These are phyloP conservation scores for Yamadazyma philogaea DNA, from an alignment of 805 yeast species.

Conservation along the genomic window DNA sequence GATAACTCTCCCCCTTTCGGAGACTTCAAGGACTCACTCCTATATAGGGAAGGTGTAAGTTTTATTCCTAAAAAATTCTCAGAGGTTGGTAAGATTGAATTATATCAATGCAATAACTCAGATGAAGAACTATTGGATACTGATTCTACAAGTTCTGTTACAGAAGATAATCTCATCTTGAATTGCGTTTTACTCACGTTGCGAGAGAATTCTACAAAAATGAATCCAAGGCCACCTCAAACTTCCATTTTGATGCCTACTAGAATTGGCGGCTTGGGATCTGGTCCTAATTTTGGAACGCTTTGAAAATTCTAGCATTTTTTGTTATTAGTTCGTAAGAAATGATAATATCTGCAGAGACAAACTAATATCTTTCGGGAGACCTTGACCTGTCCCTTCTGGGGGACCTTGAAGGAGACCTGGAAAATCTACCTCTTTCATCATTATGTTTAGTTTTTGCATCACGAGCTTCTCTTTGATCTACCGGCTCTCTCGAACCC, in stretches of 20 bases:
- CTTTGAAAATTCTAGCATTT: background rate
- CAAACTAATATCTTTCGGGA: slow-evolving; percentile 24
- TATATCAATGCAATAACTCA: slow-evolving; percentile 28
- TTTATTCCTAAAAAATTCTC: slow-evolving; percentile 35
- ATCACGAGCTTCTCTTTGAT: slow-evolving; percentile 4
- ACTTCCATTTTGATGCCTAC: slow-evolving; percentile 9
- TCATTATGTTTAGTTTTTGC: background rate
- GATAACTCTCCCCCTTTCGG: slow-evolving; percentile 40
- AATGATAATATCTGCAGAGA: background rate
- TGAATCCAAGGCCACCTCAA: slow-evolving; percentile 19
- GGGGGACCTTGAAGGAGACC: slow-evolving; percentile 38
- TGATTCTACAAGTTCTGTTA: slow-evolving; percentile 31
- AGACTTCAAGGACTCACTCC: slow-evolving; percentile 25
- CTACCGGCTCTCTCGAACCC: slow-evolving; percentile 7
- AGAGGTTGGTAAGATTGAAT: slow-evolving; percentile 33
- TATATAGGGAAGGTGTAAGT: slow-evolving; percentile 19
- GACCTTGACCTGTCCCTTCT: slow-evolving; percentile 38
- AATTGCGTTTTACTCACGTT: slow-evolving; percentile 28
- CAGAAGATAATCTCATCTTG: slow-evolving; percentile 31
- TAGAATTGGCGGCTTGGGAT: slow-evolving; percentile 11
- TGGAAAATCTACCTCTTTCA: slow-evolving; percentile 21
- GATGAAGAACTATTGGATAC: slow-evolving; percentile 10
- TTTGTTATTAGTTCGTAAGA: background rate
- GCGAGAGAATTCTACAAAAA: slow-evolving; percentile 30
- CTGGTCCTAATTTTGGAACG: background rate